Evolutionary conservation across 805 yeast species (phyloP), one percentile per base, ranked within the genome.

Genomic region (Metschnikowia matae): DNA sequence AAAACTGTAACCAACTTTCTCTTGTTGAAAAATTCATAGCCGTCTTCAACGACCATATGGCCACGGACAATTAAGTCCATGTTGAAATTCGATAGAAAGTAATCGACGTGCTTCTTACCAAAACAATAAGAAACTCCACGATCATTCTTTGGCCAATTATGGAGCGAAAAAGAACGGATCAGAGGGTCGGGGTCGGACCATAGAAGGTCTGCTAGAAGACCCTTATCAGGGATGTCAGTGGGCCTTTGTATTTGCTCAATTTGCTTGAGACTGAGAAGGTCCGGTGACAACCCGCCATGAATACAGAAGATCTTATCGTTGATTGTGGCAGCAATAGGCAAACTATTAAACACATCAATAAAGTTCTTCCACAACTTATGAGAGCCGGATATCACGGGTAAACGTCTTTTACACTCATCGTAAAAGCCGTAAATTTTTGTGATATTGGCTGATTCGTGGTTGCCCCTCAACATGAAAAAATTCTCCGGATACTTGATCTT

Each of bases 1-100:
- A 87, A 87, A 1, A 87, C 83, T 0, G 95, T 87, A 1, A 87
- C 94, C 50, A 87, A 70, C 63, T 82, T 83, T 59, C 89, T 72
- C 61, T 81, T 83, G 53, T 83, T 84, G 65, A 85, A 87, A 63
- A 87, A 87, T 63, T 87, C 94, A 63, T 87, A 87, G 2, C 95
- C 95, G 63, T 87, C 92, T 64, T 87, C 92, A 36, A 87, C 95
- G 41, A 87, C 94, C 95, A 87, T 87, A 64, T 87, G 95, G 6
- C 92, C 95, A 60, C 95, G 72, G 42, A 86, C 88, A 54, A 87
- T 81, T 62, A 87, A 69, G 67, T 87, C 95, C 68, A 87, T 83
- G 48, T 83, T 81, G 64, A 87, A 86, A 36, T 74, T 73, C 45
- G 77, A 69, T 59, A 85, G 80, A 62, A 87, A 87, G 56, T 78